phyloP scores from a whole-genome alignment of 176 grass and related monocot species.

The Hordeum marinum region DNA sequence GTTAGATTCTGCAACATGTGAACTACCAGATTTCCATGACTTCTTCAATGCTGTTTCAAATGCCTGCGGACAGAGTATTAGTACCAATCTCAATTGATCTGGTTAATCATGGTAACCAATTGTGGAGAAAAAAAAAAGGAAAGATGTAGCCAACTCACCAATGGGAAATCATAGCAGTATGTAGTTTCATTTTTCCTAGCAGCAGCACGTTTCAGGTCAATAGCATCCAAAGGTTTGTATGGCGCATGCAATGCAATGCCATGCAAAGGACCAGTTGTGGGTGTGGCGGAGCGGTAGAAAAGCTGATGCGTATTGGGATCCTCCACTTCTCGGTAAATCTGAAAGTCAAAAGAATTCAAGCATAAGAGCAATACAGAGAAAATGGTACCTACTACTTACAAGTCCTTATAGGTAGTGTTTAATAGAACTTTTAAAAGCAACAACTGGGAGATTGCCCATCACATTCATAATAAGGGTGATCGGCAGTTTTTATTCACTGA shows the following conservation, averaged over 20 bases:
- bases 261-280: slow-evolving; percentile 63
- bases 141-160: slow-evolving; percentile 50
- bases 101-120: slow-evolving; percentile 24
- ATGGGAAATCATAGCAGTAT: slow-evolving; percentile 96
- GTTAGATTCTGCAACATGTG: slow-evolving; percentile 34
- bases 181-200: slow-evolving; percentile 94
- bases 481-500: slow-evolving; percentile 8
- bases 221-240: slow-evolving; percentile 66
- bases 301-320: slow-evolving; percentile 58
- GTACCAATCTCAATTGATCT: slow-evolving; percentile 8
- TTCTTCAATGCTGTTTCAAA: slow-evolving; percentile 87
- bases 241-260: slow-evolving; percentile 61
- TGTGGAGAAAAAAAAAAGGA: neutral
- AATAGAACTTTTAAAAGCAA: neutral
- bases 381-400: neutral
- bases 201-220: slow-evolving; percentile 75
- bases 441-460: neutral
- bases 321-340: slow-evolving; percentile 95
- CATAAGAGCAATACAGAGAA: neutral
- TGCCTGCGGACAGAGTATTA: slow-evolving; percentile 55
- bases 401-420: neutral
- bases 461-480: neutral
- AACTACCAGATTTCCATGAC: slow-evolving; percentile 62
- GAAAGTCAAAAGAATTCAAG: slow-evolving; percentile 15
- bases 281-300: slow-evolving; percentile 64